phyloP scores from a whole-genome alignment of 305 asterid genomes.

The Fraxinus platypoda region DNA sequence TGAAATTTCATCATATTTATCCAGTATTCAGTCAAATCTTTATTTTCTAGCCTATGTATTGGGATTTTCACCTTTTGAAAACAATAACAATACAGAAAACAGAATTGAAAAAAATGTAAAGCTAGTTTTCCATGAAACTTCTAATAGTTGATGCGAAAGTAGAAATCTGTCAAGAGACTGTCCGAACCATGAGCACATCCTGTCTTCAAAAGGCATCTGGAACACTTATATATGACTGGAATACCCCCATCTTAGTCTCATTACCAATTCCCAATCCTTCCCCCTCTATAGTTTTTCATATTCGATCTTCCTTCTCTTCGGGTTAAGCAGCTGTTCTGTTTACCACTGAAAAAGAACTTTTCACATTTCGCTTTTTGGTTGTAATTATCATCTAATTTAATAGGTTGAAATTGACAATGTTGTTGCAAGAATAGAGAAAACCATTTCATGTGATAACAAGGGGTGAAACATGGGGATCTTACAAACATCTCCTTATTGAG shows the following conservation, averaged over 20 bases:
- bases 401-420: neutral
- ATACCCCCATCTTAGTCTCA: neutral
- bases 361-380: neutral
- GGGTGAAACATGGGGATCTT: neutral
- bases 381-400: neutral
- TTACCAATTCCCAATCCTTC: neutral
- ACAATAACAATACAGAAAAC: neutral
- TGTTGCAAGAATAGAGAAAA: constrained; percentile 16
- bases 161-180: neutral
- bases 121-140: neutral
- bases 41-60: neutral
- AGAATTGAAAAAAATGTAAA: neutral
- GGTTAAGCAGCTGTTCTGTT: neutral
- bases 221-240: neutral
- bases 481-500: constrained; percentile 33
- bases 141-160: neutral
- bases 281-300: neutral
- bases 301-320: neutral
- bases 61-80: neutral
- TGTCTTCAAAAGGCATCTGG: neutral
- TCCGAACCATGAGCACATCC: neutral
- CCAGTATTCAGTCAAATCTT: neutral
- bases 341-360: neutral
- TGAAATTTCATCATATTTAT: neutral
- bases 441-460: constrained; percentile 1